Percentiles rank a stretch among this genome's conserved stretches.
These are phyloP conservation scores for Aspergillus texensis DNA, from an alignment of 2,329 filamentous ascomycete species.

Conservation along the genomic window DNA sequence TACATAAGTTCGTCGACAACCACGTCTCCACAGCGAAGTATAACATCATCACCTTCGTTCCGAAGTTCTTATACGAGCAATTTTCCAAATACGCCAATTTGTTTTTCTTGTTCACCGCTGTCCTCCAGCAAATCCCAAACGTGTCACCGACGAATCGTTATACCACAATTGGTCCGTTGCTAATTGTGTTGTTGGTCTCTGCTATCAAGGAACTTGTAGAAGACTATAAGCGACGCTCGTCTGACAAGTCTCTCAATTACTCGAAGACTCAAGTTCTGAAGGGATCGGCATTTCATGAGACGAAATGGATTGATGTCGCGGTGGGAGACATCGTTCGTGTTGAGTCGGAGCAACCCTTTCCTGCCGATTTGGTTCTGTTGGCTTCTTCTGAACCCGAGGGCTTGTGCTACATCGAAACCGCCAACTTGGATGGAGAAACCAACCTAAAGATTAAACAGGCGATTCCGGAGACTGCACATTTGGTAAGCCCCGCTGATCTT, in stretches of 20 bases:
- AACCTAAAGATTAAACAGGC: constrained; percentile 99
- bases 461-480: constrained; percentile 83
- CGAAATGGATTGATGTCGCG: constrained; percentile 89
- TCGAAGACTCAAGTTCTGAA: constrained; percentile 81
- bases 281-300: constrained; percentile 81
- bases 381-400: constrained; percentile 97
- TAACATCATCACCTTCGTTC: constrained; percentile 87
- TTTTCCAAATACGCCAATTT: constrained; percentile 99
- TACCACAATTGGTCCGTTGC: constrained; percentile 93
- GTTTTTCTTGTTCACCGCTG: constrained; percentile 98
- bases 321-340: constrained; percentile 93
- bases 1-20: constrained; percentile 92
- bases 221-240: constrained; percentile 85
- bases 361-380: constrained; percentile 86
- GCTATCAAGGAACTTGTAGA: constrained; percentile 93
- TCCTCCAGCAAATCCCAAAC: constrained; percentile 89
- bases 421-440: constrained; percentile 95
- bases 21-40: constrained; percentile 98
- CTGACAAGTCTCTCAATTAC: constrained; percentile 84
- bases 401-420: constrained; percentile 97
- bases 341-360: constrained; percentile 92
- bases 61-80: constrained; percentile 96
- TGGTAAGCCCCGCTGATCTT: constrained; percentile 85
- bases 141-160: constrained; percentile 94
- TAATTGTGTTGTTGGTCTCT: constrained; percentile 89